Evolutionary conservation across 495 filamentous ascomycete genomes (phyloP).

Genomic region (Penicillium salamii): DNA sequence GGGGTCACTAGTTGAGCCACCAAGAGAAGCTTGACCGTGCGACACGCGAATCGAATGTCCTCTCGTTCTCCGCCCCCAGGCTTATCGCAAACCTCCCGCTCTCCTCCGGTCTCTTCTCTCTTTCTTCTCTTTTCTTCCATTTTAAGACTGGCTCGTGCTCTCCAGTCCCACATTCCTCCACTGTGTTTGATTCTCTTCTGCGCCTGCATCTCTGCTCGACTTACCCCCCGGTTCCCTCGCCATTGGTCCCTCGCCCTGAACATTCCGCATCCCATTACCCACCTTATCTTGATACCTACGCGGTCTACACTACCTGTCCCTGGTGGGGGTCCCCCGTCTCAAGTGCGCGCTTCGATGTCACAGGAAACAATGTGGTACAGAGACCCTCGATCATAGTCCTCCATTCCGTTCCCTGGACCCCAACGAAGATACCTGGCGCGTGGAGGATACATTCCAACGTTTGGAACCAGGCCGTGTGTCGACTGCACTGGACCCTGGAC

Average conservation of each 20-base stretch:
- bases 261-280: slow-evolving; percentile 1
- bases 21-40: slow-evolving; percentile 42
- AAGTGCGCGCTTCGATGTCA: slow-evolving; percentile 15
- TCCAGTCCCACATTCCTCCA: slow-evolving; percentile 13
- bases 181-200: slow-evolving; percentile 4
- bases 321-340: slow-evolving; percentile 9
- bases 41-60: slow-evolving; percentile 27
- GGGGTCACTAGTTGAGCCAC: slow-evolving; percentile 19
- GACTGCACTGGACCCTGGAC: slow-evolving; percentile 4
- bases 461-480: slow-evolving; percentile 20
- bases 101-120: slow-evolving; percentile 11
- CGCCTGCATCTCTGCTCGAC: too few species aligned
- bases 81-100: slow-evolving; percentile 22
- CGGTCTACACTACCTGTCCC: slow-evolving; percentile 5
- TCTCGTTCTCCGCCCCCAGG: slow-evolving; percentile 25
- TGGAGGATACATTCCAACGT: slow-evolving; percentile 16
- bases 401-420: slow-evolving; percentile 20
- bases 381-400: slow-evolving; percentile 29
- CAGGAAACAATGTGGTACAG: slow-evolving; percentile 38
- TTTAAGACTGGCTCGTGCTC: not conserved
- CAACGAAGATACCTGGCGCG: slow-evolving; percentile 14
- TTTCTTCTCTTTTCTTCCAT: slow-evolving; percentile 4
- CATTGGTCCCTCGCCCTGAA: not conserved
- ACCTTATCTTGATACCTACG: slow-evolving; percentile 3
- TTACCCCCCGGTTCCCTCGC: slow-evolving; percentile 1